Evolutionary conservation across 2,329 filamentous ascomycete species (phyloP), one percentile per base, ranked within the genome.

Genomic region (Knufia petricola): DNA sequence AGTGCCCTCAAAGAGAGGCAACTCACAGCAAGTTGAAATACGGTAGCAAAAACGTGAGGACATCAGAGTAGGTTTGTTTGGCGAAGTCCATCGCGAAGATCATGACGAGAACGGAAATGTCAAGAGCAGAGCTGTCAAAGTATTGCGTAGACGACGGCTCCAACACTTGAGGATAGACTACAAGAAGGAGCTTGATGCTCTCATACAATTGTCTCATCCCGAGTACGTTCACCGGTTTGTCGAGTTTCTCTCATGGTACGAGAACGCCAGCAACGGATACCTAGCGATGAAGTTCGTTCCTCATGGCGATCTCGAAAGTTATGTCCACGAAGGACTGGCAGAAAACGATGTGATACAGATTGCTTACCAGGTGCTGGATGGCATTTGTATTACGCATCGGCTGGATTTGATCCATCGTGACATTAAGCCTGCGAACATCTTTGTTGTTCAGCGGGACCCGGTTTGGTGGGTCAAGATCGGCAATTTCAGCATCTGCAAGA

Each of bases 221-320:
- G 20, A 52, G 50, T 55, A 57, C 39, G 52, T 51, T 36, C 50
- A 50, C 15, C 50, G 48, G 23, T 60, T 65, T 46, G 62, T 64
- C 1, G 48, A 64, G 42, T 64, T 60, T 1, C 60, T 57, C 36
- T 65, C 66, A 2, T 70, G 66, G 66, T 70, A 59, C 51, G 61
- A 66, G 46, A 52, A 51, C 30, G 19, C 51, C 2, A 52, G 58
- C 40, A 36, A 28, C 4, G 34, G 69, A 1, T 65, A 59, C 48
- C 59, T 70, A 30, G 53, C 63, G 3, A 68, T 70, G 65, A 67
- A 69, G 49, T 69, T 65, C 50, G 51, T 66, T 6, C 37, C 52
- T 19, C 48, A 58, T 40, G 66, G 67, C 2, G 62, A 68, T 53
- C 55, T 70, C 2, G 55, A 63, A 8, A 38, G 56, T 3, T 63